phyloP scores from a whole-genome alignment of 352 stramenopile genomes.

The Saprolegnia diclina region DNA sequence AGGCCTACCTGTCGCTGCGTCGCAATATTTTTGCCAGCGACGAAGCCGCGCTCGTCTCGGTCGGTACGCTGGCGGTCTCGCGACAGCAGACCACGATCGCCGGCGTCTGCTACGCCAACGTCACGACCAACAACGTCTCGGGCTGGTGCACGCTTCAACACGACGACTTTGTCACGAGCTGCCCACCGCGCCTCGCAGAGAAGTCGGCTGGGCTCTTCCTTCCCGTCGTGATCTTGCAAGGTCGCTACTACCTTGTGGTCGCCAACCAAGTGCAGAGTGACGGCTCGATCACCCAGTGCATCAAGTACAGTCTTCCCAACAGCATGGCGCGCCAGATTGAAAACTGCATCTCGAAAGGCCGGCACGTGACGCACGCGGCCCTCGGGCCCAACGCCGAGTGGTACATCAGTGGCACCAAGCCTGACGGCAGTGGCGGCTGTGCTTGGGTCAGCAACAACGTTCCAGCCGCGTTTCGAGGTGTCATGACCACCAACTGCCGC shows the following conservation, averaged over 20 bases:
- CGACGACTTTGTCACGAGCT: neutral
- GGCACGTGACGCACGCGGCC: constrained; percentile 6
- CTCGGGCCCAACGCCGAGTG: constrained; percentile 16
- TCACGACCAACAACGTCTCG: too few species aligned
- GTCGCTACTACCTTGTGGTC: neutral
- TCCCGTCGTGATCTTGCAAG: constrained; percentile 5
- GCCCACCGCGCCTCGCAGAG: constrained; percentile 11
- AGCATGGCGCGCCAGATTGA: neutral
- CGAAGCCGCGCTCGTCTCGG: too few species aligned
- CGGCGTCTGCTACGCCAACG: too few species aligned
- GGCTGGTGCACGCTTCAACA: neutral
- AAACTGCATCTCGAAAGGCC: neutral
- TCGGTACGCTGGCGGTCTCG: too few species aligned
- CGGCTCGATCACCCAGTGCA: constrained; percentile 3
- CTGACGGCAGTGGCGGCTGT: constrained; percentile 17
- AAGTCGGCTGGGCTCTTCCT: constrained; percentile 9
- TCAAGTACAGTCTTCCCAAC: neutral
- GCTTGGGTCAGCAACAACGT: neutral
- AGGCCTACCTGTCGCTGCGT: too few species aligned
- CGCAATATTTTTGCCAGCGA: too few species aligned
- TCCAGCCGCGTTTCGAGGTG: neutral
- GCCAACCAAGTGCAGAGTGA: constrained; percentile 13
- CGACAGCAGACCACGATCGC: too few species aligned
- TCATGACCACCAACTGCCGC: constrained; percentile 8
- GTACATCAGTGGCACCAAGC: constrained; percentile 16